Evolutionary conservation across 805 yeast genomes (phyloP), one percentile per base, ranked within the genome.

Genomic region (Wickerhamomyces subpelliculosus): DNA sequence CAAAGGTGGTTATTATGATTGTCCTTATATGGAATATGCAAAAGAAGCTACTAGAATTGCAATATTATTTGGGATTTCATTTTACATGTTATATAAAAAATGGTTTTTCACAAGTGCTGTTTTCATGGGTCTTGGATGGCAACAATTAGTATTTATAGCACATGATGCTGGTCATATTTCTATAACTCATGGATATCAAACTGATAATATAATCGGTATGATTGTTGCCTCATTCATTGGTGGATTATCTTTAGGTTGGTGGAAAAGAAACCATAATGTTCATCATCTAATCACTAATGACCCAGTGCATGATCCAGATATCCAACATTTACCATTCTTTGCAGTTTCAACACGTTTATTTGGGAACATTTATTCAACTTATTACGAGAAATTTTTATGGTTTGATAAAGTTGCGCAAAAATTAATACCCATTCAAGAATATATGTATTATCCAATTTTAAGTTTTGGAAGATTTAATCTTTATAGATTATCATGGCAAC

Each of bases 261-360:
- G 96, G 96, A 88, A 87, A 51, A 69, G 89, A 37, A 87, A 84
- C 59, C 96, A 87, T 61, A 87, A 87, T 56, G 94, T 87, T n/a
- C 96, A 87, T 60, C 96, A 87, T 57, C 62, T 87, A 36, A 72
- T 87, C 38, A 84, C 96, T n/a, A 87, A 87, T 58, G 95, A 87
- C 54, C 96, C 96, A 0, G 82, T 83, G 2, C 95, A 88, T 55
- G 96, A 87, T 52, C 96, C 96, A 0, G 96, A 87, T 61, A 88
- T 87, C 55, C 96, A 87, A 60, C 96, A 87, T 61, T 59, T 87
- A 45, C 96, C 96, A 1, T 87, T 87, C 51, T 87, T 87, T 56
- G 94, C 95, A 2, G 94, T 87, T 16, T 79, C 88, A 38, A 69
- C 84, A 1, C 65, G 83, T 44, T 64, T 87, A 4, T 74, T 87